Evolutionary conservation across 306 rosid genomes (phyloP).

Genomic region (Trichosanthes cucumerina): DNA sequence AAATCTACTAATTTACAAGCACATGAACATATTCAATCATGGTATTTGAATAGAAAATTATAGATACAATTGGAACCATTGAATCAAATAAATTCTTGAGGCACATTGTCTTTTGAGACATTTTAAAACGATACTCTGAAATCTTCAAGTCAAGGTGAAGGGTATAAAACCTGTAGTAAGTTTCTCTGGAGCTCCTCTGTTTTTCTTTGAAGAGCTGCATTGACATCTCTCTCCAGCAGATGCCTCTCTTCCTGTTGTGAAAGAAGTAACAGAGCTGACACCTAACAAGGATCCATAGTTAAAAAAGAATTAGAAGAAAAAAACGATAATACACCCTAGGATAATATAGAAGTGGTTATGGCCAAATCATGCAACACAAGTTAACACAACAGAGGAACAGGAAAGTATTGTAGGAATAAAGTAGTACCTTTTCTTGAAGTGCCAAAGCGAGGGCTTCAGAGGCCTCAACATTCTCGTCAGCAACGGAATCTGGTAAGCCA

Average conservation of each 20-base stretch:
- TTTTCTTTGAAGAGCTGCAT: slow-evolving; percentile 62
- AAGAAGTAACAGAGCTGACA: slow-evolving; percentile 58
- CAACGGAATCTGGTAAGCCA: slow-evolving; percentile 21
- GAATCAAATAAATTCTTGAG: neutral
- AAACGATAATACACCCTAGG: neutral
- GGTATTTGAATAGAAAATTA: neutral
- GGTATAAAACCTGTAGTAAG: slow-evolving; percentile 62
- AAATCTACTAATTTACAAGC: neutral
- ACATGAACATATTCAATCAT: neutral
- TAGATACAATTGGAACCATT: neutral
- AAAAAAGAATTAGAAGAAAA: slow-evolving; percentile 10
- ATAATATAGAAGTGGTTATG: neutral
- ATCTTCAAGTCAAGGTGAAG: slow-evolving; percentile 13
- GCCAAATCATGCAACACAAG: neutral
- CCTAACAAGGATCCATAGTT: slow-evolving; percentile 38
- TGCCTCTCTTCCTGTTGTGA: slow-evolving; percentile 96
- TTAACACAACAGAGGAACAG: slow-evolving; percentile 9
- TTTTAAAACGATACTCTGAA: neutral
- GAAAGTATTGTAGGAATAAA: neutral
- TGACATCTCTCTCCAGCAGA: slow-evolving; percentile 74
- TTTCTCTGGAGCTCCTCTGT: slow-evolving; percentile 79
- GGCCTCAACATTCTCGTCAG: slow-evolving; percentile 31
- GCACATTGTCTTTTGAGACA: neutral
- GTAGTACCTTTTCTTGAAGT: slow-evolving; percentile 74
- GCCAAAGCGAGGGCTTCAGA: slow-evolving; percentile 75